Evolutionary conservation across 192 early-diverging fungal species (phyloP), one percentile per base, ranked within the genome.

Genomic region (Coemansia sp.): DNA sequence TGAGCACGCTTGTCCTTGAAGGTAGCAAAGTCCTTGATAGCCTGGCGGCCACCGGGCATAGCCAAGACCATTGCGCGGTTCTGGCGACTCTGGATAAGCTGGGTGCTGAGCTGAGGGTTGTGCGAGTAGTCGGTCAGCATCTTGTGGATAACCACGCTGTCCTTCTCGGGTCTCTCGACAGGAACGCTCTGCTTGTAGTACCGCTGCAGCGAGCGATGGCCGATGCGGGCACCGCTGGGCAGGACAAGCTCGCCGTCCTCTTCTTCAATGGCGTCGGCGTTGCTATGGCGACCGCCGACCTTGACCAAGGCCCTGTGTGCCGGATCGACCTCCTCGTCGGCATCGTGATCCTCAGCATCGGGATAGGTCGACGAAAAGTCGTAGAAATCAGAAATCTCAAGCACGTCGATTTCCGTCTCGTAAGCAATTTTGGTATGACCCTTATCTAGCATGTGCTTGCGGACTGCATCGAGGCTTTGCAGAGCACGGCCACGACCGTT

Each of bases 371-470:
- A 88, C 57, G 87, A 87, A 80, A 96, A 99, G 80, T 97, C 95
- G 80, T 99, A 99, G 82, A 90, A 99, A 66, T 98, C 96, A 3
- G 87, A 89, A 56, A 99, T 78, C 74, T 98, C 97, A 66, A 91
- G 83, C 60, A 90, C 87, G 66, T 99, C 96, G 4, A 89, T 88
- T 29, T 93, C 97, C 56, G 90, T 88, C 59, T 97, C 95, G 72
- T 98, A 97, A n/a, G 89, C 88, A 69, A 99, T 93, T 84, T 93
- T 97, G 73, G 92, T 93, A 76, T 98, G 97, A 22, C 94, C 94
- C 84, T 97, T 97, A 76, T 93, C 91, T 36, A 85, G 67, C 96
- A 99, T 99, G 67, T 99, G 97, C 58, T 85, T 87, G 60, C 94
- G 82, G n/a, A 98, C 95, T 40, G 96, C 94, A 61, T 97, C 96